Evolutionary conservation across 2,329 filamentous ascomycete species (phyloP).

Genomic region (Didymella segeticola): DNA sequence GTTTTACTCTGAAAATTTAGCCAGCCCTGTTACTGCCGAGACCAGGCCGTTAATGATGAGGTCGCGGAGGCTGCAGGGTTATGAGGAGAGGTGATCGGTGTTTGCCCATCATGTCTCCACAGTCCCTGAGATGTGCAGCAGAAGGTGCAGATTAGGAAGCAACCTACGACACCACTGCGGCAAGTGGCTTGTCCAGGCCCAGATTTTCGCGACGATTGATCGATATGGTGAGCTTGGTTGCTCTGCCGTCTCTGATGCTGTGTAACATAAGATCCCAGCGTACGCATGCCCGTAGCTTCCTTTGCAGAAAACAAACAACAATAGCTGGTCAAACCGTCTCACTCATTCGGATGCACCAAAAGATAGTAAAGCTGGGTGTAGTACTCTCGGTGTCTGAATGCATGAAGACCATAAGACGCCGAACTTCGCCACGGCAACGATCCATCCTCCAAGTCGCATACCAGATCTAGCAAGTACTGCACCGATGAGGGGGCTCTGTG

Average conservation of each 20-base stretch:
- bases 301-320: conserved; percentile 24
- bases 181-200: conserved; percentile 25
- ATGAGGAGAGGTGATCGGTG: not conserved
- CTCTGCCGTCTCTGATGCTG: conserved; percentile 23
- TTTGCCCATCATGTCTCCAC: conserved; percentile 1
- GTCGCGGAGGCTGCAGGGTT: not conserved
- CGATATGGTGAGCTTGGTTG: conserved; percentile 20
- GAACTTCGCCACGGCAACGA: not conserved
- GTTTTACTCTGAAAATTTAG: not conserved
- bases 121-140: conserved; percentile 5
- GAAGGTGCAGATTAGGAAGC: conserved; percentile 6
- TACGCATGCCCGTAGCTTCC: conserved; percentile 15
- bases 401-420: not conserved
- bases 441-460: not conserved
- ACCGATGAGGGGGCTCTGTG: conserved; percentile 1
- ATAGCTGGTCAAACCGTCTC: conserved; percentile 14
- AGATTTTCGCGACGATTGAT: conserved; percentile 25
- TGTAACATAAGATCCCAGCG: conserved; percentile 26
- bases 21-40: conserved; percentile 4
- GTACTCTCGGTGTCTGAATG: not conserved
- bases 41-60: not conserved
- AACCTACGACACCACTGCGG: conserved; percentile 22
- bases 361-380: not conserved
- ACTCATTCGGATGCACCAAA: conserved; percentile 4
- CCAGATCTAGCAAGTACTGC: not conserved